Evolutionary conservation across 805 yeast genomes (phyloP), one percentile per base, ranked within the genome.

Genomic region (Saccharomyces jurei): DNA sequence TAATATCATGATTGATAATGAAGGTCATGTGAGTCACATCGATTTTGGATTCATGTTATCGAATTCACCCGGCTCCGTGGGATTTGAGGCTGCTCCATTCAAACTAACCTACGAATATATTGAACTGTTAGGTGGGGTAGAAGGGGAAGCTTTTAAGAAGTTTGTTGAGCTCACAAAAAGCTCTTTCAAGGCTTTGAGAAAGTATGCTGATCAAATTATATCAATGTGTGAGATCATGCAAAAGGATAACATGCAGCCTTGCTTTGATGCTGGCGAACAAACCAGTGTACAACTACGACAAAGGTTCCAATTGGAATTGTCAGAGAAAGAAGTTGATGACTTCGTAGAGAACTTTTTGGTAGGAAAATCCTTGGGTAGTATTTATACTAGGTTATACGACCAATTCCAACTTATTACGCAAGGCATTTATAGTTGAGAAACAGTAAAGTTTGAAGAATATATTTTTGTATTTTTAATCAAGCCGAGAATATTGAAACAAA

Each of bases 81-180:
- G 97, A 0, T 91, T 94, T 68, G 99, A 94, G 67, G 95, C 97
- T 1, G 97, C 98, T 1, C 97, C 99, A 1, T 94, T 94, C 77
- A 94, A 94, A 68, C 75, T 94, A 17, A 89, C 98, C 0, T 77
- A 77, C 56, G 99, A 94, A 64, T 94, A 94, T 62, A 82, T 92
- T 25, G 97, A 91, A 31, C 70, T 94, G 3, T 69, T 94, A 60
- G 99, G 96, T 10, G 98, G 98, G 0, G 53, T 77, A 0, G 84
- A 81, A 2, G 81, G 89, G 21, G 79, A 75, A 25, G 72, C 79
- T 51, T 94, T 81, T 71, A 66, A 72, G 44, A 75, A 76, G 52
- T 94, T 88, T 72, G 80, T 80, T 41, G 66, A 74, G 5, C 66
- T 89, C 13, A 80, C 88, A 63, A 87, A 86, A 61, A 77, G 80